Conservation (phyloP, 2,329 filamentous ascomycete genomes). For the Fusarium sp. region DNA sequence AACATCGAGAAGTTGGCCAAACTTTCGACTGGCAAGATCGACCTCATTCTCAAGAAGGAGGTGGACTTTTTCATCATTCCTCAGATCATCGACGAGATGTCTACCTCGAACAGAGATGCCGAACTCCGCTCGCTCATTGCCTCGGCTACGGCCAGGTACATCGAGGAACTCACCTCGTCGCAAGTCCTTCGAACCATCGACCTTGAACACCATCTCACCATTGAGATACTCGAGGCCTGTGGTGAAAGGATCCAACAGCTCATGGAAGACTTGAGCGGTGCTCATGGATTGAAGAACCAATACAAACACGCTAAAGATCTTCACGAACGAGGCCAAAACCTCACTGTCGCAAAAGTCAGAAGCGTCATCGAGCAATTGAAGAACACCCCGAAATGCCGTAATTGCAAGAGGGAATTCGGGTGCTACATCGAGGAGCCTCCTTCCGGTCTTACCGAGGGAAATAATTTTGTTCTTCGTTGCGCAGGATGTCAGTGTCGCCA, state of each 20-base stretch:
- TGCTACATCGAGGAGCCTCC: neutral
- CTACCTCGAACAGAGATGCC: neutral
- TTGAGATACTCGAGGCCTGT: neutral
- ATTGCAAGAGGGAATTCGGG: neutral
- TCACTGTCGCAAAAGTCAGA: neutral
- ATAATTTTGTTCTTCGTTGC: neutral
- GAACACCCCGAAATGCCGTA: neutral
- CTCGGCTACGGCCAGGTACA: fast-evolving
- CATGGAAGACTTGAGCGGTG: fast-evolving
- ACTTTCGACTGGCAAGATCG: neutral
- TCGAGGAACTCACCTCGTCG: fast-evolving
- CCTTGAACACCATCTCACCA: neutral
- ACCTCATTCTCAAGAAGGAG: fast-evolving
- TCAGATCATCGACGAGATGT: neutral
- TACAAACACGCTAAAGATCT: fast-evolving
- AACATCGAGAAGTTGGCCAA: neutral
- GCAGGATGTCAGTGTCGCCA: neutral
- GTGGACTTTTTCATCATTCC: fast-evolving
- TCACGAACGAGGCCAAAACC: fast-evolving
- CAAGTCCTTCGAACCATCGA: neutral
- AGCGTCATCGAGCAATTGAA: neutral
- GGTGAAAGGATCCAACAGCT: fast-evolving
- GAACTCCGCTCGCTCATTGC: neutral
- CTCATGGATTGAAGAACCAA: neutral
- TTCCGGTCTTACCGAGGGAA: fast-evolving